phyloP scores from a whole-genome alignment of 1,139 yeast species.

The Geotrichum bryndzae region DNA sequence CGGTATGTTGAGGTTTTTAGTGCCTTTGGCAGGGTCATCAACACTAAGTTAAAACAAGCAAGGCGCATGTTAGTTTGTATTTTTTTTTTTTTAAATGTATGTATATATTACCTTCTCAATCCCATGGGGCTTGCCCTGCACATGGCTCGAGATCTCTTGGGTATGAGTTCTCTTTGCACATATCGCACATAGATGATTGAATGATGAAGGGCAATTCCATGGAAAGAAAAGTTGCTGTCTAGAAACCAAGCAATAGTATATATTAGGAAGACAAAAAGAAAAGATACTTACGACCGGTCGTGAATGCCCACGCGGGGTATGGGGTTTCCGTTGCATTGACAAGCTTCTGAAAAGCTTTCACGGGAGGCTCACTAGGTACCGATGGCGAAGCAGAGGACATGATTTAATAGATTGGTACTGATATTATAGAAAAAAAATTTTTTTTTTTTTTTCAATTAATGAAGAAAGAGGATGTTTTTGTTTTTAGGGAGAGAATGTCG shows the following conservation, averaged over 20 bases:
- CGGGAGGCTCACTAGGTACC: not conserved
- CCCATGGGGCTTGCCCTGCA: too few relatives aligned
- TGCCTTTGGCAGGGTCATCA: constrained; percentile 28
- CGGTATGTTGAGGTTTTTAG: constrained; percentile 32
- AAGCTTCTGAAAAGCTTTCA: not conserved
- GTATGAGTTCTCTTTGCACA: too few relatives aligned
- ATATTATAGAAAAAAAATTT: not conserved
- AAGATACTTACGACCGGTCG: constrained; percentile 12
- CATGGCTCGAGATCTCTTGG: too few relatives aligned
- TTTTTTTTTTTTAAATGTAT: too few relatives aligned
- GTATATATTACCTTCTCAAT: too few relatives aligned
- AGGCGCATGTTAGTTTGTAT: too few relatives aligned
- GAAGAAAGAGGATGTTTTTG: too few relatives aligned
- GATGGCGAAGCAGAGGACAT: not conserved
- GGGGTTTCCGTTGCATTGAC: constrained; percentile 10
- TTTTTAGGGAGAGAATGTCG: too few relatives aligned
- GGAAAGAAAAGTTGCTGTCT: not conserved
- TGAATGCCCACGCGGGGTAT: constrained; percentile 16
- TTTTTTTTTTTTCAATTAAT: too few relatives aligned
- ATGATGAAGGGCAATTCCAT: too few relatives aligned
- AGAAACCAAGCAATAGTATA: not conserved
- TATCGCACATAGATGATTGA: too few relatives aligned
- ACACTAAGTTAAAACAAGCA: constrained; percentile 21
- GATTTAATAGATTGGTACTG: not conserved
- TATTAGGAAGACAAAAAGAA: not conserved